Conservation (phyloP, 768 basidiomycete genomes). For the Cystobasidium ongulense region DNA sequence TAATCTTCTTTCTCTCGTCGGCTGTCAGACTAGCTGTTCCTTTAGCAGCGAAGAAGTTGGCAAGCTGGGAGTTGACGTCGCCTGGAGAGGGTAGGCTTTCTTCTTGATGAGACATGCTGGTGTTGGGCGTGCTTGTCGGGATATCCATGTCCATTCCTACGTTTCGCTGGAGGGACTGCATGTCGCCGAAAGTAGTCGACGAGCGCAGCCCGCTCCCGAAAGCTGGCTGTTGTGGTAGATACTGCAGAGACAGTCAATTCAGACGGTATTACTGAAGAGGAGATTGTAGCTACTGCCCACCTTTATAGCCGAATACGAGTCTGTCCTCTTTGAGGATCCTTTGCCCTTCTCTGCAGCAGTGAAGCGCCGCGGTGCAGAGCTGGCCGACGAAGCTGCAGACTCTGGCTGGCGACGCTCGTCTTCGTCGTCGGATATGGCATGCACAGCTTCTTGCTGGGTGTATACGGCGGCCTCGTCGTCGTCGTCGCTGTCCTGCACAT, state of each 20-base stretch:
- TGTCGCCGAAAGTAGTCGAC: constrained; percentile 12
- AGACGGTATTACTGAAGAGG: too few relatives aligned
- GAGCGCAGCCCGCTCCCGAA: background rate
- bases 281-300: background rate
- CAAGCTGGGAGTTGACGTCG: constrained; percentile 17
- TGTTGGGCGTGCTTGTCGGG: constrained; percentile 3
- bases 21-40: constrained; percentile 19
- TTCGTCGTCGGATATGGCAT: constrained; percentile 24
- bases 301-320: background rate
- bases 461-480: constrained; percentile 1
- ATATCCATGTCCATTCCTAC: background rate
- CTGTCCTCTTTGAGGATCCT: background rate
- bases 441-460: background rate
- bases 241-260: background rate
- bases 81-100: background rate
- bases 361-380: background rate
- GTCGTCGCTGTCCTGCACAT: background rate
- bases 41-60: constrained; percentile 28
- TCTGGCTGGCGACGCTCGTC: background rate
- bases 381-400: background rate
- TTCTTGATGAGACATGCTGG: background rate
- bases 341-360: constrained; percentile 27
- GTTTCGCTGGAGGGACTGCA: constrained; percentile 10
- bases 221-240: background rate
- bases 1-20: constrained; percentile 15